Evolutionary conservation across 2,329 filamentous ascomycete species (phyloP).

Genomic region (Monosporascus sp.): DNA sequence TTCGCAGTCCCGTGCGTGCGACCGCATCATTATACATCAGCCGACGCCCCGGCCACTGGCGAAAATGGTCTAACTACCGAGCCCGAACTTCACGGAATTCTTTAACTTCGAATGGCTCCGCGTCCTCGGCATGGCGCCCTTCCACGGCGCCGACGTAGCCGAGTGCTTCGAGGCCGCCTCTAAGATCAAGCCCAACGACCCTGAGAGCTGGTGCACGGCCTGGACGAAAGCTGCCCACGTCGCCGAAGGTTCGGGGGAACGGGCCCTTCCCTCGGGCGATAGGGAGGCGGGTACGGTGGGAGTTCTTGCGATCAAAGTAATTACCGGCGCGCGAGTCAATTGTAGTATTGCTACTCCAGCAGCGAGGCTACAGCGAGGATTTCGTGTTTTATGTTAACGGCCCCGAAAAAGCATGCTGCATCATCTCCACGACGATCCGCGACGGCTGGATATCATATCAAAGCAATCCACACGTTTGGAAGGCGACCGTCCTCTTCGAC

Average conservation of each 20-base stretch:
- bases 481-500: too few relatives aligned
- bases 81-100: conserved; percentile 23
- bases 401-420: too few relatives aligned
- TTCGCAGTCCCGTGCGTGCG: too few relatives aligned
- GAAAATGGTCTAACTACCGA: too few relatives aligned
- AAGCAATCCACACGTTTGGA: too few relatives aligned
- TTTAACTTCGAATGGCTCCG: conserved; percentile 40
- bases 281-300: conserved; percentile 24
- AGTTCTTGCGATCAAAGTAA: conserved; percentile 35
- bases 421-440: too few relatives aligned
- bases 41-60: too few relatives aligned
- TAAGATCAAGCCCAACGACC: conserved; percentile 32
- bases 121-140: conserved; percentile 31
- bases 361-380: not conserved
- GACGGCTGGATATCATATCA: too few relatives aligned
- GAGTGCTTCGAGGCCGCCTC: conserved; percentile 34
- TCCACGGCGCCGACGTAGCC: conserved; percentile 32
- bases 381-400: not conserved
- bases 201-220: conserved; percentile 33
- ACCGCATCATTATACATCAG: too few relatives aligned
- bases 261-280: conserved; percentile 26
- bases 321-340: conserved; percentile 30
- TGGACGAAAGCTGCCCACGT: conserved; percentile 27
- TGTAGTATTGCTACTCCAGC: not conserved
- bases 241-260: conserved; percentile 29